Percentiles rank a stretch among this genome's conserved stretches.
phyloP scores from a whole-genome alignment of 345 rosid species.

The Toxicodendron radicans region DNA sequence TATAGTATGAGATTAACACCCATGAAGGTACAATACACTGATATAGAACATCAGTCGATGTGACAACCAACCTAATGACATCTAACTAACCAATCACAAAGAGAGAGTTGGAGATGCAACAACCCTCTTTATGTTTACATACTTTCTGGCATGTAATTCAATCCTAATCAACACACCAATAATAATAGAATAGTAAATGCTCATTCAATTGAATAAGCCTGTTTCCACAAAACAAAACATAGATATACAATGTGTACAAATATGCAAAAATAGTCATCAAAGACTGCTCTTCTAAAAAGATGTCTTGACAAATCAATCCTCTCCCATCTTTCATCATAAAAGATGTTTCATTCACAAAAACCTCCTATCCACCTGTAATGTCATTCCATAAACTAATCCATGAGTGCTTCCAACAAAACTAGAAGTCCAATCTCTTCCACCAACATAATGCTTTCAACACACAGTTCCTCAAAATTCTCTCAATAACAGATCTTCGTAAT shows the following conservation, averaged over 20 bases:
- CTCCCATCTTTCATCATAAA: neutral
- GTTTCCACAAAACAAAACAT: neutral
- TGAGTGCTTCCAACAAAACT: neutral
- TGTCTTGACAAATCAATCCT: neutral
- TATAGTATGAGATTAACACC: neutral
- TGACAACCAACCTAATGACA: neutral
- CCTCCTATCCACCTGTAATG: neutral
- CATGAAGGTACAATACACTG: neutral
- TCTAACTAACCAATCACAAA: neutral
- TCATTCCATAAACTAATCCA: neutral
- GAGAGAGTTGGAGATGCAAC: neutral
- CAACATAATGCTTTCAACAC: no score
- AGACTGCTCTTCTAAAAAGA: neutral
- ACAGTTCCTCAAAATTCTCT: no score
- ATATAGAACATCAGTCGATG: neutral
- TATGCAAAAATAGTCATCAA: neutral
- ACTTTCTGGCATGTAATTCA: neutral
- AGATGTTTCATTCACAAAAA: neutral
- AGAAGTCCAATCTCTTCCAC: neutral
- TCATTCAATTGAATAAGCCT: neutral
- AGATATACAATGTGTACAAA: neutral
- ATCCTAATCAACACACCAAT: neutral
- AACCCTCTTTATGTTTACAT: neutral
- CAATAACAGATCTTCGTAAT: no score
- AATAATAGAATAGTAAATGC: no score